These are phyloP conservation scores for Salix koriyanagi DNA, from an alignment of 345 rosid genomes.

Conservation along the genomic window DNA sequence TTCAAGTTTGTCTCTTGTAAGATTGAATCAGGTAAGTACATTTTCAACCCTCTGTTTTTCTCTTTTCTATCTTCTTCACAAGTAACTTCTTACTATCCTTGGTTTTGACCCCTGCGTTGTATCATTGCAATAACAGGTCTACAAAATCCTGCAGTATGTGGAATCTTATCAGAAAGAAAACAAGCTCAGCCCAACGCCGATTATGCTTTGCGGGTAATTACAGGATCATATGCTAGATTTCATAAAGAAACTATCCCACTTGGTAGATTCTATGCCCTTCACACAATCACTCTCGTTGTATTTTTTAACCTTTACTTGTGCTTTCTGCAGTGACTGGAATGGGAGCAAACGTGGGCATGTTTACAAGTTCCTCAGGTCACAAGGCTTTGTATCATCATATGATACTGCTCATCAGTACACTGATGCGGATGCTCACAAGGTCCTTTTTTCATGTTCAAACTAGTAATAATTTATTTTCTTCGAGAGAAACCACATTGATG, in stretches of 20 bases:
- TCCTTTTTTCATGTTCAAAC: neutral
- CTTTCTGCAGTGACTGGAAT: constrained; percentile 26
- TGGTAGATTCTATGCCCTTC: neutral
- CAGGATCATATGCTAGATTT: neutral
- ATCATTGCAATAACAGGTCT: constrained; percentile 9
- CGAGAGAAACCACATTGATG: neutral
- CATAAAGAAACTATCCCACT: neutral
- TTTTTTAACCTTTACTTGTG: neutral
- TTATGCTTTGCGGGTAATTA: constrained; percentile 22
- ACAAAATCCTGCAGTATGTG: constrained; percentile 22
- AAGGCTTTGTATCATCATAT: constrained; percentile 29
- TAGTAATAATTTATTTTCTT: neutral
- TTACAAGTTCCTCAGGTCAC: constrained; percentile 30
- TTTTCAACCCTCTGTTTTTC: neutral
- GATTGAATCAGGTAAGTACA: constrained; percentile 25
- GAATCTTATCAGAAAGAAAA: constrained; percentile 20
- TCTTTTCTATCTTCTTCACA: neutral
- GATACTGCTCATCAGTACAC: constrained; percentile 30
- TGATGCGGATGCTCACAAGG: constrained; percentile 31
- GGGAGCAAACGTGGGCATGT: constrained; percentile 33
- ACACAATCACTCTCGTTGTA: neutral
- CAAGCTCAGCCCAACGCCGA: constrained; percentile 19
- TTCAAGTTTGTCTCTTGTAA: constrained; percentile 24
- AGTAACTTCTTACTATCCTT: neutral
- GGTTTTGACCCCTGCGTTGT: neutral